These are phyloP conservation scores for Cornus florida DNA, from an alignment of 148 eudicot species.

Conservation along the genomic window DNA sequence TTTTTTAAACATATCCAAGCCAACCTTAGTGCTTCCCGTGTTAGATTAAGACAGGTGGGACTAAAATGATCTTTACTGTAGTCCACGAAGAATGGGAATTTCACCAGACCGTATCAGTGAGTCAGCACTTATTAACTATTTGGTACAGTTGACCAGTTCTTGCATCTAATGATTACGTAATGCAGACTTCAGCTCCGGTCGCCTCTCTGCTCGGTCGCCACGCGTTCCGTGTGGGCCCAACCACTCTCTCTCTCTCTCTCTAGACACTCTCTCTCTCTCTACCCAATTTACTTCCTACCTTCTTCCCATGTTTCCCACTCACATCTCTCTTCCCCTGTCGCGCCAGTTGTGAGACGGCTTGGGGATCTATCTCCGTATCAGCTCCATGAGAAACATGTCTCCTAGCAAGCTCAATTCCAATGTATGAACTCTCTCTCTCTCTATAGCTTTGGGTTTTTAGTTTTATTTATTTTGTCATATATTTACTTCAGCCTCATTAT, in stretches of 20 bases:
- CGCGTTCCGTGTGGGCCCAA: background rate
- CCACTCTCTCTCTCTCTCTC: background rate
- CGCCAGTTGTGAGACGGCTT: background rate
- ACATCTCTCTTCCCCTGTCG: background rate
- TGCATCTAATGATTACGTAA: too few relatives aligned
- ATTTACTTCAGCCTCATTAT: background rate
- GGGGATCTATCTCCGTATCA: conserved; percentile 4
- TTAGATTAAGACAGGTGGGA: too few relatives aligned
- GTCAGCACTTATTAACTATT: too few relatives aligned
- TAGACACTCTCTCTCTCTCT: conserved; percentile 4
- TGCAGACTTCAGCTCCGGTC: too few relatives aligned
- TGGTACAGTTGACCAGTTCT: too few relatives aligned
- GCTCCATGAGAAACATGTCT: conserved; percentile 24
- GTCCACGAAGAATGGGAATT: too few relatives aligned
- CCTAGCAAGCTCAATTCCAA: conserved; percentile 26
- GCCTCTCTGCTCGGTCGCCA: background rate
- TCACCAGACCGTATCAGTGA: too few relatives aligned
- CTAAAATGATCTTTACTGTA: too few relatives aligned
- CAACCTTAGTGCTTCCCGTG: too few relatives aligned
- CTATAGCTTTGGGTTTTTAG: background rate
- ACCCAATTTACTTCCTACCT: background rate
- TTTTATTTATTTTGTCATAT: background rate
- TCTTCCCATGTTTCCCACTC: background rate
- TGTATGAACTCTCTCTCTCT: conserved; percentile 22
- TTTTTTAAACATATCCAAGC: too few relatives aligned